A percentile compares a stretch with the other conserved stretches of the same genome.
Evolutionary conservation across 1,284 basidiomycete genomes (phyloP).

Genomic region (Pholiota adiposa): DNA sequence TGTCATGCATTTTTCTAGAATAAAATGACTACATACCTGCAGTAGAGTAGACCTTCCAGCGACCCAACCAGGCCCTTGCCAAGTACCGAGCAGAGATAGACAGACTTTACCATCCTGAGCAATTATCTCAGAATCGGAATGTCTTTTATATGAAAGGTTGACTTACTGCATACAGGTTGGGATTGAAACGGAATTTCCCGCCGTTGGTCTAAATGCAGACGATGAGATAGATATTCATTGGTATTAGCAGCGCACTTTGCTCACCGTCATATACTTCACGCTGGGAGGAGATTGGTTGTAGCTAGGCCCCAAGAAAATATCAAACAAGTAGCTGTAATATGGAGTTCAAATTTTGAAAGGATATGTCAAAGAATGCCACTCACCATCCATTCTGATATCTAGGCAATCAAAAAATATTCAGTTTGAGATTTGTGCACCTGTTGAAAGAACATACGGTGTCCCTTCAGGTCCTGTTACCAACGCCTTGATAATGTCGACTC

Average conservation of each 20-base stretch:
- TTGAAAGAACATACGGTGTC: conserved; percentile 77
- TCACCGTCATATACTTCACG: conserved; percentile 90
- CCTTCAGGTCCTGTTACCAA: conserved; percentile 89
- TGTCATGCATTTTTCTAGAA: not conserved
- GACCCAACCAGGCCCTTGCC: conserved; percentile 90
- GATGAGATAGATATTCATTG: not conserved
- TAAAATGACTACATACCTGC: conserved; percentile 56
- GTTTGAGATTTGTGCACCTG: no score
- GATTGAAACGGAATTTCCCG: conserved; percentile 88
- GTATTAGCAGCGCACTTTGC: conserved; percentile 23
- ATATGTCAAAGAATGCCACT: conserved; percentile 26
- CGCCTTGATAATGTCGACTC: conserved; percentile 91
- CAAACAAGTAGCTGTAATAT: conserved; percentile 66
- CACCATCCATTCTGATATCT: conserved; percentile 87
- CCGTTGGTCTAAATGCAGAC: conserved; percentile 73
- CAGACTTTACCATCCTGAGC: conserved; percentile 88
- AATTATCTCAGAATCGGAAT: not conserved
- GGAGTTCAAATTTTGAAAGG: conserved; percentile 27
- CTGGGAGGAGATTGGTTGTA: conserved; percentile 83
- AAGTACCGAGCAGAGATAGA: conserved; percentile 88
- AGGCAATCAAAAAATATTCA: conserved; percentile 6
- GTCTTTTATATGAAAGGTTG: not conserved
- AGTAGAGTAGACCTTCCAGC: conserved; percentile 84
- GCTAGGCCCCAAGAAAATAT: conserved; percentile 85
- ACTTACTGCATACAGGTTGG: conserved; percentile 85